These are phyloP conservation scores for Limonium bicolor DNA, from an alignment of 148 eudicot genomes.

Conservation along the genomic window DNA sequence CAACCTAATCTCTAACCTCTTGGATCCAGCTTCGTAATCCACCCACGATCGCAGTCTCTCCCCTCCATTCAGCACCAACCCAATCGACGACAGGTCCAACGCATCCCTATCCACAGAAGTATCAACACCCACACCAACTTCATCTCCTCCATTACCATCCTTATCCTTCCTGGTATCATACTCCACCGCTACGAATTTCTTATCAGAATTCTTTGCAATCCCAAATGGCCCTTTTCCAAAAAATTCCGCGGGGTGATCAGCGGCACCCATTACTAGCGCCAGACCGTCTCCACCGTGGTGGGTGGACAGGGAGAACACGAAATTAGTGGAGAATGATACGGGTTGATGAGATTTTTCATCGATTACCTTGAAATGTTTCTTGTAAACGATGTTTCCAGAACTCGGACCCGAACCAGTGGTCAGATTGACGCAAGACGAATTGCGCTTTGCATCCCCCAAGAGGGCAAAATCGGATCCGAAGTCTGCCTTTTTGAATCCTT, in stretches of 20 bases:
- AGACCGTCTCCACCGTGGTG: constrained; percentile 26
- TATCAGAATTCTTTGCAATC: constrained; percentile 11
- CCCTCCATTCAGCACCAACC: constrained; percentile 25
- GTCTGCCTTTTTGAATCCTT: constrained; percentile 8
- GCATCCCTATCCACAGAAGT: constrained; percentile 20
- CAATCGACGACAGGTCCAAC: constrained; percentile 27
- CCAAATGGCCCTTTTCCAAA: constrained; percentile 13
- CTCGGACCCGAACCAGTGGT: constrained; percentile 17
- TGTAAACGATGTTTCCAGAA: constrained; percentile 29
- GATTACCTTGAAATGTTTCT: constrained; percentile 22
- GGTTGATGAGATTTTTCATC: constrained; percentile 12
- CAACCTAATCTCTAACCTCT: constrained; percentile 43
- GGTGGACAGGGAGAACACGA: constrained; percentile 34
- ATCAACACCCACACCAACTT: constrained; percentile 36
- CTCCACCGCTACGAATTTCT: constrained; percentile 31
- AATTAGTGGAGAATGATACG: constrained; percentile 42
- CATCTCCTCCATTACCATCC: constrained; percentile 31
- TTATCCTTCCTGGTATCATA: constrained; percentile 24
- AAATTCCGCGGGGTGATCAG: constrained; percentile 10
- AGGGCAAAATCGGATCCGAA: constrained; percentile 26
- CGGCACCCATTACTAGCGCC: constrained; percentile 26
- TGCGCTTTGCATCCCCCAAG: constrained; percentile 27
- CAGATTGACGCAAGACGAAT: constrained; percentile 17
- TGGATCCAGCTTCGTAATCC: constrained; percentile 54
- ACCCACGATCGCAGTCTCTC: constrained; percentile 36